phyloP scores from a whole-genome alignment of 345 rosid genomes.

The Brassica cretica region DNA sequence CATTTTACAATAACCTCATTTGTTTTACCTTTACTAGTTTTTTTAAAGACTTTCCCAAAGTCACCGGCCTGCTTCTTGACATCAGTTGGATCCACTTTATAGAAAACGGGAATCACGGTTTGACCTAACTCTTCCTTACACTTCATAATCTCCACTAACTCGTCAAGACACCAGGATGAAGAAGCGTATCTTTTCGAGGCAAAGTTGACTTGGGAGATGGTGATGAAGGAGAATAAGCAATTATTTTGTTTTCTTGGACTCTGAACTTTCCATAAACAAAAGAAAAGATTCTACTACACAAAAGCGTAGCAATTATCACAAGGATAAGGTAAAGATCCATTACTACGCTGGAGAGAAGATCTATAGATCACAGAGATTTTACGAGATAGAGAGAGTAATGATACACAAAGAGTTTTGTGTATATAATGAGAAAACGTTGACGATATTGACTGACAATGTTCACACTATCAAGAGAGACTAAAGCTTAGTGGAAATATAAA shows the following conservation, averaged over 20 bases:
- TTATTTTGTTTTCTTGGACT: neutral
- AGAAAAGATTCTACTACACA: neutral
- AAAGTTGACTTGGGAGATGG: neutral
- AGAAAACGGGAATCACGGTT: neutral
- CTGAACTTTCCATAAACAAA: neutral
- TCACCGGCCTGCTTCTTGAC: slow-evolving; percentile 2
- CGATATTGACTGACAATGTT: neutral
- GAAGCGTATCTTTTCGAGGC: slow-evolving; percentile 1
- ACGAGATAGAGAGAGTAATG: neutral
- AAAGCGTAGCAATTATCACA: neutral
- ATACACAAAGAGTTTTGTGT: neutral
- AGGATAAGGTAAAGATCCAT: neutral
- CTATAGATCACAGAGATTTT: neutral
- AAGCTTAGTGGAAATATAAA: neutral
- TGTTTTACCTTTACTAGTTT: neutral
- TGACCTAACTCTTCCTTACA: neutral
- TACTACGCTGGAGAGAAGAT: neutral
- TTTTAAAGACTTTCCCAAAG: neutral
- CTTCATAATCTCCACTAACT: neutral
- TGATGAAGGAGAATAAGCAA: neutral
- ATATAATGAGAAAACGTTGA: neutral
- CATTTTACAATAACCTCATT: neutral
- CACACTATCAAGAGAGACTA: neutral
- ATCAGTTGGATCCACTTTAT: neutral
- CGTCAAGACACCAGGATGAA: neutral